Percentiles rank a stretch among this genome's conserved stretches.
These are phyloP conservation scores for Oryza glaberrima DNA, from an alignment of 176 grass and related monocot genomes.

Conservation along the genomic window DNA sequence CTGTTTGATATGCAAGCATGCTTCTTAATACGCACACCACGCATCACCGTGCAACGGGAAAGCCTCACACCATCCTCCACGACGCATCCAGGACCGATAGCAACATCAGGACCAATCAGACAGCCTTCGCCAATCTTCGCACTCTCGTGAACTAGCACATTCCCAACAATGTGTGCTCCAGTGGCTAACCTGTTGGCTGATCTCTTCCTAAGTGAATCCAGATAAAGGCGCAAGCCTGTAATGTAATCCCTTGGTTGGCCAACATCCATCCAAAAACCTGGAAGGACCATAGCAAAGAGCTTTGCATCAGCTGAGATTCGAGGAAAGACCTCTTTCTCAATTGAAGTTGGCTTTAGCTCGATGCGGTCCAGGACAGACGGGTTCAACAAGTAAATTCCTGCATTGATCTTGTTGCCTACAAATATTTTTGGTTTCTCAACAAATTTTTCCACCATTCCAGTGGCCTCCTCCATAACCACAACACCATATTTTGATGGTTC, in stretches of 20 bases:
- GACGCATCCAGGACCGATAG: conserved; percentile 76
- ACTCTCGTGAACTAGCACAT: conserved; percentile 78
- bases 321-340: conserved; percentile 94
- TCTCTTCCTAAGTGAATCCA: conserved; percentile 81
- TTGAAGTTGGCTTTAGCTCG: conserved; percentile 84
- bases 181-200: conserved; percentile 55
- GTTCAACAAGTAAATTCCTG: conserved; percentile 90
- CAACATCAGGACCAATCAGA: conserved; percentile 90
- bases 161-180: conserved; percentile 72
- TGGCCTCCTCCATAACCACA: conserved; percentile 86
- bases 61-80: conserved; percentile 87
- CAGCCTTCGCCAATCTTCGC: conserved; percentile 90
- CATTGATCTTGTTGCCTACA: conserved; percentile 97
- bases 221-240: conserved; percentile 78
- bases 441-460: conserved; percentile 73
- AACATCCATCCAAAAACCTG: conserved; percentile 99
- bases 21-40: conserved; percentile 77
- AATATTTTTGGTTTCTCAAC: conserved; percentile 94
- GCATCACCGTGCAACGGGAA: conserved; percentile 82
- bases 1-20: conserved; percentile 81
- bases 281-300: conserved; percentile 83
- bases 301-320: conserved; percentile 68
- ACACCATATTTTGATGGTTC: conserved; percentile 98
- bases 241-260: conserved; percentile 92
- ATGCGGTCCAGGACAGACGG: conserved; percentile 89